Evolutionary conservation across 2,329 filamentous ascomycete genomes (phyloP).

Genomic region (Passalora sequoiae): DNA sequence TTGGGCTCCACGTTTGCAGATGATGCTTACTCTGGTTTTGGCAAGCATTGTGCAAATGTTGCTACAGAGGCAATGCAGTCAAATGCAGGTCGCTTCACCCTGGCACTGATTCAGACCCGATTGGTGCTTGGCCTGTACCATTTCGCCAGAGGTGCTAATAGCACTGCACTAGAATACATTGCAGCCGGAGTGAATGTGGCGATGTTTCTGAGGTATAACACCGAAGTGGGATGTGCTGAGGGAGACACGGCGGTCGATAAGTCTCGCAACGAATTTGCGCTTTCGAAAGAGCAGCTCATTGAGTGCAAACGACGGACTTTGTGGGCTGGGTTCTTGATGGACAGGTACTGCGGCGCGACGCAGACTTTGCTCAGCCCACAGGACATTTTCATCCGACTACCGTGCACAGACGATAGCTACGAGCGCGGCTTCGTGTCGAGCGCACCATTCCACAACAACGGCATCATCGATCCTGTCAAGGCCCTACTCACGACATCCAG

Average conservation of each 20-base stretch:
- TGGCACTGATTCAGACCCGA: slow-evolving; percentile 63
- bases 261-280: slow-evolving; percentile 21
- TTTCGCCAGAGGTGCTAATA: slow-evolving; percentile 55
- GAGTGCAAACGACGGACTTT: slow-evolving; percentile 67
- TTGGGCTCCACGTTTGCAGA: slow-evolving; percentile 55
- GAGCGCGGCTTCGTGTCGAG: slow-evolving; percentile 55
- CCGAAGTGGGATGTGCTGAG: slow-evolving; percentile 48
- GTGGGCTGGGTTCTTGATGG: slow-evolving; percentile 66
- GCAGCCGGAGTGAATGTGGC: slow-evolving; percentile 58
- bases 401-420: slow-evolving; percentile 57
- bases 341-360: slow-evolving; percentile 54
- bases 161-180: slow-evolving; percentile 59
- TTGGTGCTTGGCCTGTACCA: slow-evolving; percentile 64
- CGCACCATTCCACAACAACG: slow-evolving; percentile 57
- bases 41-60: slow-evolving; percentile 49
- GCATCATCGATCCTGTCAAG: slow-evolving; percentile 39
- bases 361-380: slow-evolving; percentile 55
- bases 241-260: slow-evolving; percentile 13
- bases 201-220: slow-evolving; percentile 53
- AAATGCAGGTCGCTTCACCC: slow-evolving; percentile 48
- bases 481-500: slow-evolving; percentile 36
- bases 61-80: slow-evolving; percentile 54
- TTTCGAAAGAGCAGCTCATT: slow-evolving; percentile 42
- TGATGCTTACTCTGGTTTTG: slow-evolving; percentile 36
- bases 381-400: slow-evolving; percentile 63